These are phyloP conservation scores for Tetrastigma voinierianum DNA, from an alignment of 164 flowering plant genomes.

Conservation along the genomic window DNA sequence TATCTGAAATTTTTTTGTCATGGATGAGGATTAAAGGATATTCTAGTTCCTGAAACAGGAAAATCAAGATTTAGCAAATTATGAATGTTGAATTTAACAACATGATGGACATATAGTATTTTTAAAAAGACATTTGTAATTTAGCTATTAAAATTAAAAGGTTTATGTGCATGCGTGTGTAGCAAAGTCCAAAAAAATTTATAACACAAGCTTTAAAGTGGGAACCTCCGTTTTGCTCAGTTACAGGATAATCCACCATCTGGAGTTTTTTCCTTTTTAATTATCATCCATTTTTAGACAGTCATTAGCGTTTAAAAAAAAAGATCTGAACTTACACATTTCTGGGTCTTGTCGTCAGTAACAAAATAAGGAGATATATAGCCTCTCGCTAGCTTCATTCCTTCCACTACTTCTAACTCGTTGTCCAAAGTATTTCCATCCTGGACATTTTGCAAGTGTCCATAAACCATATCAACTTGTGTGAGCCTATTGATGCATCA, in stretches of 20 bases:
- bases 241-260: background rate
- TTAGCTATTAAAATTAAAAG: background rate
- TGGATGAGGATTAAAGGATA: slow-evolving; percentile 77
- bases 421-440: slow-evolving; percentile 76
- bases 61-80: slow-evolving; percentile 10
- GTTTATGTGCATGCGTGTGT: no score
- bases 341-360: slow-evolving; percentile 69
- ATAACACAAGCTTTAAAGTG: background rate
- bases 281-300: no score
- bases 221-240: background rate
- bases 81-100: background rate
- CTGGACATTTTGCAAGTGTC: slow-evolving; percentile 30
- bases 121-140: background rate
- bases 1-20: slow-evolving; percentile 77
- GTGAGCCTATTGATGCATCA: background rate
- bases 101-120: background rate
- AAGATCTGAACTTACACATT: slow-evolving; percentile 62
- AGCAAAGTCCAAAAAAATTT: no score
- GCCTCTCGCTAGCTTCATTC: slow-evolving; percentile 91
- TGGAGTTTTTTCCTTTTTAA: background rate
- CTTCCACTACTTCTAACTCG: slow-evolving; percentile 88
- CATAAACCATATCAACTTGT: slow-evolving; percentile 1
- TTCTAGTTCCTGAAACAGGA: slow-evolving; percentile 68
- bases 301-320: no score
- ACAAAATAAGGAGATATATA: slow-evolving; percentile 84